Base-by-base conservation (phyloP, 495 filamentous ascomycete species). In the Xylaria flabelliformis region DNA sequence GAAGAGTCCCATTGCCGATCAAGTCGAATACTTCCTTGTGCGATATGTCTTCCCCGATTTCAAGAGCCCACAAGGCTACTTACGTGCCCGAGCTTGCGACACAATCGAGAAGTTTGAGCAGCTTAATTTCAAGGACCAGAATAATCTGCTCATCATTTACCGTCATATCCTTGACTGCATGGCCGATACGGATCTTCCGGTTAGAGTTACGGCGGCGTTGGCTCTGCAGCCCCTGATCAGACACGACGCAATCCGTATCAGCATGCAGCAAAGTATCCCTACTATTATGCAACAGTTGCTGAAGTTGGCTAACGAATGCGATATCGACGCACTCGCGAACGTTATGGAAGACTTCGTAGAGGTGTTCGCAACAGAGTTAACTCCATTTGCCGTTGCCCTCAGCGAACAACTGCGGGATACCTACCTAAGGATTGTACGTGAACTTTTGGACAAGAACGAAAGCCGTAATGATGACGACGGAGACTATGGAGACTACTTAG, bases 341-440 rank as follows among this genome's bases (percentile, higher is more conserved):
- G 94, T 97, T n/a, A 97, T 97, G 96, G 96, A 99, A 80, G 97
- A 99, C 76, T 98, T 98, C 79, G 96, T 99, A 64, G 96, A 99
- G 80, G 96, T 98, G 0, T 99, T 99, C 81, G 95, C 96, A 21
- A 84, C 93, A 3, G 97, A 99, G 78, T 87, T 99, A 64, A 99
- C 96, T 1, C 96, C 96, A 9, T 99, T 99, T 78, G 96, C 96
- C n/a, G 97, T 98, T 19, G 95, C 97, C 7, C 86, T 99, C 51
- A 97, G 94, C 76, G 94, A 99, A 84, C 96, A 99, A 81, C 86
- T 99, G 26, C 91, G 95, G 36, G 96, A 99, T 78, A 99, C 96
- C 0, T 99, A 99, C 76, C 87, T 99, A 74, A 89, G 97, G 58
- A 97, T 99, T 70, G 91, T 99, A 63, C 87, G 93, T 32, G 95